phyloP scores from a whole-genome alignment of 2,329 filamentous ascomycete genomes.

The Xylaria sp. region DNA sequence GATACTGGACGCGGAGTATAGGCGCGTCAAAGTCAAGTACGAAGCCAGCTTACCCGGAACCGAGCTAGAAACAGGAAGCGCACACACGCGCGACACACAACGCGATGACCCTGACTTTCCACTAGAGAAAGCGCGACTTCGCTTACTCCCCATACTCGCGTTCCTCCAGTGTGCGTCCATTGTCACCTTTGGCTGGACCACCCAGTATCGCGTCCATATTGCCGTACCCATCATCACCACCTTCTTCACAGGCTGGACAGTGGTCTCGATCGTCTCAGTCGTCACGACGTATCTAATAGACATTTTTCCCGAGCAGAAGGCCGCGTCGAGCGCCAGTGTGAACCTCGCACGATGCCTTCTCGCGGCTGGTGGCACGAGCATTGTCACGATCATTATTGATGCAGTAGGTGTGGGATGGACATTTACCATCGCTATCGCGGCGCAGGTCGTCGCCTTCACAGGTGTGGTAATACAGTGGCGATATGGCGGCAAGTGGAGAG shows the following conservation, averaged over 20 bases:
- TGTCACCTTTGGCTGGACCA: slow-evolving; percentile 64
- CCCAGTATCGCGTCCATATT: slow-evolving; percentile 60
- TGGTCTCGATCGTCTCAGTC: slow-evolving; percentile 59
- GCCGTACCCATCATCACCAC: slow-evolving; percentile 61
- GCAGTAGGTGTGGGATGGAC: slow-evolving; percentile 58
- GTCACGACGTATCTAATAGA: slow-evolving; percentile 66
- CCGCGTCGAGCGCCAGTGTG: slow-evolving; percentile 63
- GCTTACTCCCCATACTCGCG: slow-evolving; percentile 59
- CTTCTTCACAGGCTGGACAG: slow-evolving; percentile 64
- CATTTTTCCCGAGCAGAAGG: slow-evolving; percentile 61
- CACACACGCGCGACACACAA: neutral
- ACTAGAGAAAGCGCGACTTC: slow-evolving; percentile 62
- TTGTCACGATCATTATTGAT: slow-evolving; percentile 62
- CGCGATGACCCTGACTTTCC: slow-evolving; percentile 52
- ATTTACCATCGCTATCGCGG: slow-evolving; percentile 58
- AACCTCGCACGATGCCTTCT: slow-evolving; percentile 65
- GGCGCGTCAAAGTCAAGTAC: slow-evolving; percentile 52
- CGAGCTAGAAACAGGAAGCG: slow-evolving; percentile 13
- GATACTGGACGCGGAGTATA: slow-evolving; percentile 64
- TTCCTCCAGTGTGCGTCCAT: slow-evolving; percentile 59
- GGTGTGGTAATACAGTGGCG: slow-evolving; percentile 59
- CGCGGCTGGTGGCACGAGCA: slow-evolving; percentile 62
- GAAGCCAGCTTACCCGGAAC: slow-evolving; percentile 32
- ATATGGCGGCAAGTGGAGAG: slow-evolving; percentile 54
- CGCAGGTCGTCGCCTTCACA: slow-evolving; percentile 58